Percentiles rank a stretch among this genome's conserved stretches.
Evolutionary conservation across 176 grass and related monocot species (phyloP).

Genomic region (Triticum urartu): DNA sequence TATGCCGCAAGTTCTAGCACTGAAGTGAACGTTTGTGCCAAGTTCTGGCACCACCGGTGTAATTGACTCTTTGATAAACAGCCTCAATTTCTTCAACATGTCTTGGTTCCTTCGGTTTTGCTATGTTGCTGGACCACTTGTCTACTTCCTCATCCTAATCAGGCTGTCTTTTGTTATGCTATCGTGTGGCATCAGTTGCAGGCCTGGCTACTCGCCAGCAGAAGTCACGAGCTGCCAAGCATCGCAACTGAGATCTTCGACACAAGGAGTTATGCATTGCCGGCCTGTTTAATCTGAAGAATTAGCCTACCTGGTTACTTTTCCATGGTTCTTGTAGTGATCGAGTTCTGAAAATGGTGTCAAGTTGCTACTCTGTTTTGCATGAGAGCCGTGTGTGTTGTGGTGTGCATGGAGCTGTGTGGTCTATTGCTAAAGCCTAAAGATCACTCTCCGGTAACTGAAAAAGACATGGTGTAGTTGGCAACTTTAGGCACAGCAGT

Average conservation of each 20-base stretch:
- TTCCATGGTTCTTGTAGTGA: neutral
- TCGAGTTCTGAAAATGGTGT: neutral
- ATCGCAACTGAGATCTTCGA: neutral
- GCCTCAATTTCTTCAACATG: no score
- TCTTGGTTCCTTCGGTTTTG: no score
- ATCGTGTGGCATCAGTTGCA: neutral
- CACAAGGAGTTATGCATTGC: neutral
- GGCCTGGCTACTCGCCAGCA: neutral
- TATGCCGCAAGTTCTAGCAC: no score
- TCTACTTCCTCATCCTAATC: neutral
- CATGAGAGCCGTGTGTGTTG: neutral
- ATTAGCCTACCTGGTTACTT: neutral
- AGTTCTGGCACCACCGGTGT: no score
- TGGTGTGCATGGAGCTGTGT: neutral
- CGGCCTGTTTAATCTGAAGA: neutral
- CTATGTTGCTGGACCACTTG: neutral
- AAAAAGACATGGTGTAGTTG: no score
- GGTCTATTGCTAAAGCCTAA: no score
- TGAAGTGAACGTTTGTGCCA: no score
- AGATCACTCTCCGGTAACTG: neutral
- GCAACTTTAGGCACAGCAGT: no score
- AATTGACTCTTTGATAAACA: no score
- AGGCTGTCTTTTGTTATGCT: neutral
- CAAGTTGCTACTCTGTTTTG: neutral
- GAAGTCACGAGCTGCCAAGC: neutral